Conservation (phyloP, 768 basidiomycete species). For the Lentinula edodes region DNA sequence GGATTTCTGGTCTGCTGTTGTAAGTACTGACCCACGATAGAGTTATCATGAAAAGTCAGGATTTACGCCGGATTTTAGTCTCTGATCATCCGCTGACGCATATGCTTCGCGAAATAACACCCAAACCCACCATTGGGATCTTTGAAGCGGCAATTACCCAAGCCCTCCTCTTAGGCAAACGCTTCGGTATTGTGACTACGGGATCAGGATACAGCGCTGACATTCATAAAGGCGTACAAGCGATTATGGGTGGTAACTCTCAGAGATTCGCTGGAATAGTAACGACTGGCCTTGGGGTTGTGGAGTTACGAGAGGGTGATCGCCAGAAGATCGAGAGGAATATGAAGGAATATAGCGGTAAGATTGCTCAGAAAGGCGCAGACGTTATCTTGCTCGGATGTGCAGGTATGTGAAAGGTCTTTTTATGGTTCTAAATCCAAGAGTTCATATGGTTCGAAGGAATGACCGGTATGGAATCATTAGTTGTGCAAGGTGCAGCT, state of each 20-base stretch:
- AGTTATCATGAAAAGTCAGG: background rate
- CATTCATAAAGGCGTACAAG: constrained; percentile 25
- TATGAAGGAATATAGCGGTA: constrained; percentile 24
- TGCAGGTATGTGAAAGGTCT: constrained; percentile 20
- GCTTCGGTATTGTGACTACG: constrained; percentile 33
- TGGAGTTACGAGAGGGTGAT: constrained; percentile 28
- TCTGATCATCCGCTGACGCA: constrained; percentile 31
- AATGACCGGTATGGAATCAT: constrained; percentile 31
- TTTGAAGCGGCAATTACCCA: constrained; percentile 29
- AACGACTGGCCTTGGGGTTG: constrained; percentile 25
- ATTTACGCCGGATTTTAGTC: constrained; percentile 14
- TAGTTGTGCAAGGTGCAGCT: constrained; percentile 14
- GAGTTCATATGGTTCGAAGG: constrained; percentile 11
- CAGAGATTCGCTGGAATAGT: constrained; percentile 30
- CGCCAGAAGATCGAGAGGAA: constrained; percentile 19
- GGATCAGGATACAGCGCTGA: constrained; percentile 28
- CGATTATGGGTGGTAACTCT: constrained; percentile 27
- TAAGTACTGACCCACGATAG: constrained; percentile 12
- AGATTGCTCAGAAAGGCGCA: constrained; percentile 24
- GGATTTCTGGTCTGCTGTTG: constrained; percentile 35
- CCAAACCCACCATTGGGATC: constrained; percentile 28
- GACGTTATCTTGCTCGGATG: constrained; percentile 35
- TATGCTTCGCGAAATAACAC: constrained; percentile 25
- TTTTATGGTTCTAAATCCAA: background rate
- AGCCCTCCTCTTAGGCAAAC: constrained; percentile 25